A percentile compares a stretch with the other conserved stretches of the same genome.
Conservation (phyloP, 306 rosid genomes). For the Vigna reflexopilosa region DNA sequence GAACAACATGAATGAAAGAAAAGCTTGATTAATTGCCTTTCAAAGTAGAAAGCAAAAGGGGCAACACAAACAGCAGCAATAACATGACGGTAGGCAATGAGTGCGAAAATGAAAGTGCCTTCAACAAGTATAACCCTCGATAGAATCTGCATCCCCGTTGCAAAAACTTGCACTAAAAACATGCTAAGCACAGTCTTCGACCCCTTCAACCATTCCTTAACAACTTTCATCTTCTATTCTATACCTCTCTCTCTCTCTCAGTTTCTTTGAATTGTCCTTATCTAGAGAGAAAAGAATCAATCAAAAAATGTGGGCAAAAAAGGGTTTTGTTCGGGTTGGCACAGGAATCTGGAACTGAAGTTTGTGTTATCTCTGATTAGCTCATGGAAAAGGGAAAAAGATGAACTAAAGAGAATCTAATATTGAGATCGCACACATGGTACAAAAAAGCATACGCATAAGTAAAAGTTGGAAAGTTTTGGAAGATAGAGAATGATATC, state of each 20-base stretch:
- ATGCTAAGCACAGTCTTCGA: constrained; percentile 50
- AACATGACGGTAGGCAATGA: constrained; percentile 61
- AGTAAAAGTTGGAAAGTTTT: constrained; percentile 17
- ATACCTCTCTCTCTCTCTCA: neutral
- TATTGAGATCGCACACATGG: neutral
- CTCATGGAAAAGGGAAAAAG: neutral
- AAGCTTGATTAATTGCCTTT: constrained; percentile 45
- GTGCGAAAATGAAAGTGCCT: constrained; percentile 65
- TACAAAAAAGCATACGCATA: constrained; percentile 1
- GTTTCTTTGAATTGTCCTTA: neutral
- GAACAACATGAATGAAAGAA: neutral
- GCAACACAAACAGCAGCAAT: constrained; percentile 67
- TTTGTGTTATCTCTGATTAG: neutral
- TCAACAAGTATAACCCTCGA: constrained; percentile 46
- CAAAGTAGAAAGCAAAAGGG: constrained; percentile 63
- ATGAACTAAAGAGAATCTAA: constrained; percentile 1
- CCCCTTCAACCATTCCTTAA: constrained; percentile 46
- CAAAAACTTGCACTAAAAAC: constrained; percentile 56
- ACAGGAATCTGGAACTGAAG: neutral
- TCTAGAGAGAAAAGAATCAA: neutral
- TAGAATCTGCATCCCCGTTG: constrained; percentile 56
- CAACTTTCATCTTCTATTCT: constrained; percentile 5
- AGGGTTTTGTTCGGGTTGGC: neutral
- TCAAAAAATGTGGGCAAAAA: too few relatives aligned
- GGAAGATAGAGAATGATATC: constrained; percentile 26